Evolutionary conservation across 106 monocot species (phyloP).

Genomic region (Phalaenopsis equestris): DNA sequence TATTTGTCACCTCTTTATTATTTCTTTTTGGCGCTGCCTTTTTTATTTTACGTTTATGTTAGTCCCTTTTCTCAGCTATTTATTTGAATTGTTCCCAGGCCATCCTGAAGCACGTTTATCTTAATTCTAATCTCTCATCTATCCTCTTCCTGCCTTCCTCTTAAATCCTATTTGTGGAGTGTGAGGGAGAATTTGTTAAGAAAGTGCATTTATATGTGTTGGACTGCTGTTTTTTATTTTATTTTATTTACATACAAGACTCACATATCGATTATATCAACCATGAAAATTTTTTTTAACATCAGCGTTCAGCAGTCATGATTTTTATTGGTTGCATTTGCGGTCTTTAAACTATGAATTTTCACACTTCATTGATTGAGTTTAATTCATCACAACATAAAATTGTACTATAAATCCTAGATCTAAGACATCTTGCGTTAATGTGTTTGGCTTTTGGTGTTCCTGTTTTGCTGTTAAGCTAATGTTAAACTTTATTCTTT

Average conservation of each 20-base stretch:
- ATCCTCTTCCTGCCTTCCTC: not conserved
- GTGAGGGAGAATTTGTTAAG: not conserved
- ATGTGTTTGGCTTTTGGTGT: too few species aligned
- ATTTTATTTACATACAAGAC: not conserved
- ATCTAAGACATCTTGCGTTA: too few species aligned
- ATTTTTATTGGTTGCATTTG: too few species aligned
- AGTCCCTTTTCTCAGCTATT: not conserved
- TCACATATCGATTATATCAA: not conserved
- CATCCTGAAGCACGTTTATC: not conserved
- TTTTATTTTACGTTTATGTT: not conserved
- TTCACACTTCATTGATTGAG: too few species aligned
- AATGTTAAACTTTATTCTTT: not conserved
- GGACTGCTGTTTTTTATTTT: not conserved
- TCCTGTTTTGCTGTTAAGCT: too few species aligned
- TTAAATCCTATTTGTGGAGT: not conserved
- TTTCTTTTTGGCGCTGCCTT: not conserved
- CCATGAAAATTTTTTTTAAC: too few species aligned
- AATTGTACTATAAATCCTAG: too few species aligned
- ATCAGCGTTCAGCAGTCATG: too few species aligned
- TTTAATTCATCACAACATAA: too few species aligned
- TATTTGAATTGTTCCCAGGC: not conserved
- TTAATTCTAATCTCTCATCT: not conserved
- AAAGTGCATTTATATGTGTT: not conserved
- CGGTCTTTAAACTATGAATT: too few species aligned
- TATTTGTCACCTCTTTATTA: not conserved